Conservation (phyloP, 768 basidiomycete species). For the Pulveroboletus frians region DNA sequence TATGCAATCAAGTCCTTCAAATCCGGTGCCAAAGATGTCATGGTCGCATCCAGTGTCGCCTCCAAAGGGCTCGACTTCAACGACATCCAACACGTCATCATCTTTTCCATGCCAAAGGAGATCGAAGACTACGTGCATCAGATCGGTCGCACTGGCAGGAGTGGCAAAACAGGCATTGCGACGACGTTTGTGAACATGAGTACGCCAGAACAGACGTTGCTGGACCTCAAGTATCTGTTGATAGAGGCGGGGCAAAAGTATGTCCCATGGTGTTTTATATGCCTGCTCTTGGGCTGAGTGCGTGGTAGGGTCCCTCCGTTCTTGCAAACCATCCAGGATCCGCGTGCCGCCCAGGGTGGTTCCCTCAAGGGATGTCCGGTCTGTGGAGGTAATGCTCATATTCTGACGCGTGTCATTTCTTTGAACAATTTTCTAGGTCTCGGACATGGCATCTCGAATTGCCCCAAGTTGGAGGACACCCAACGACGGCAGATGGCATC, state of each 20-base stretch:
- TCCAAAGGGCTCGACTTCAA: conserved; percentile 98
- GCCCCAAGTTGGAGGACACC: conserved; percentile 93
- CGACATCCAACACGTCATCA: conserved; percentile 98
- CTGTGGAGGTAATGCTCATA: conserved; percentile 67
- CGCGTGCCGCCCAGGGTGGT: conserved; percentile 73
- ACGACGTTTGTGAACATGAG: conserved; percentile 99
- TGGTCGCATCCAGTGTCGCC: conserved; percentile 98
- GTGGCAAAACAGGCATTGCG: conserved; percentile 97
- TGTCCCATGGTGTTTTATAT: conserved; percentile 21
- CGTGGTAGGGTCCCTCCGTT: conserved; percentile 83
- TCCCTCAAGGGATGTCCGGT: conserved; percentile 86
- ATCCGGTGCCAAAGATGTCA: conserved; percentile 94
- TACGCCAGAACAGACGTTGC: conserved; percentile 89
- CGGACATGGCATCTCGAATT: conserved; percentile 90
- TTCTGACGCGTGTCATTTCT: background rate
- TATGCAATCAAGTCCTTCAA: conserved; percentile 99
- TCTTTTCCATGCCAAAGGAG: conserved; percentile 99
- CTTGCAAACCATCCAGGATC: conserved; percentile 84
- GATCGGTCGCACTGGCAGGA: conserved; percentile 95
- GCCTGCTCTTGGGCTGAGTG: background rate
- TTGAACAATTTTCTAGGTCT: conserved; percentile 48
- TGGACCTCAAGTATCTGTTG: conserved; percentile 94
- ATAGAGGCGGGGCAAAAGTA: conserved; percentile 98
- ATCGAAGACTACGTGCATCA: conserved; percentile 99
- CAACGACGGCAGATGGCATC: conserved; percentile 89